These are phyloP conservation scores for Boletus subparvulus DNA, from an alignment of 768 basidiomycete species.

Conservation along the genomic window DNA sequence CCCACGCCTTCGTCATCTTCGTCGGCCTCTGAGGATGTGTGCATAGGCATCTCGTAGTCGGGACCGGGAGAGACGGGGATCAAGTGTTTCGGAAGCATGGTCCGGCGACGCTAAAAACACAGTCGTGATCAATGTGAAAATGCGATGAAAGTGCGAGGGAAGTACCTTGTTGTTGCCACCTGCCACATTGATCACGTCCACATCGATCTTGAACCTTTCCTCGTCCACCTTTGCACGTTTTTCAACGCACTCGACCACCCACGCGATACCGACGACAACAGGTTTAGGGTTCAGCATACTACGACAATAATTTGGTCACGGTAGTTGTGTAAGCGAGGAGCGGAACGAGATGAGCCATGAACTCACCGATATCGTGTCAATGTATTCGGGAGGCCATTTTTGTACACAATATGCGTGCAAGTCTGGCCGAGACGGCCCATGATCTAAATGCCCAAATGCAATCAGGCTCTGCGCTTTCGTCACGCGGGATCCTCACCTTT, in stretches of 20 bases:
- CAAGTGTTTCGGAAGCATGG: constrained; percentile 67
- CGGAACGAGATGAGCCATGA: neutral
- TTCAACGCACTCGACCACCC: constrained; percentile 88
- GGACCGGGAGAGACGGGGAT: constrained; percentile 31
- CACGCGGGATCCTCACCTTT: constrained; percentile 47
- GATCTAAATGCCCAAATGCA: constrained; percentile 41
- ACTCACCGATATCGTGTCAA: constrained; percentile 66
- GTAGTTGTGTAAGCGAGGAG: neutral
- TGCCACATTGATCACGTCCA: constrained; percentile 56
- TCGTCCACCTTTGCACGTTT: constrained; percentile 64
- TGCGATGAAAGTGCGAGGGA: neutral
- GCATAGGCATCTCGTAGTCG: constrained; percentile 1
- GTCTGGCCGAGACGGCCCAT: constrained; percentile 64
- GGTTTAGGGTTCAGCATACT: constrained; percentile 71
- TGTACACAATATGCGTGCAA: constrained; percentile 84
- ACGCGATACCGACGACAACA: constrained; percentile 76
- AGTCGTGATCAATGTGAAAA: neutral
- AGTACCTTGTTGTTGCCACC: constrained; percentile 64
- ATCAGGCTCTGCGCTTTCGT: neutral
- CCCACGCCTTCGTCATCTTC: constrained; percentile 34
- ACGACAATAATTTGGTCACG: neutral
- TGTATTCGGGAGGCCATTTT: constrained; percentile 77
- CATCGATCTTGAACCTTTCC: constrained; percentile 59
- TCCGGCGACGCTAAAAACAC: constrained; percentile 61
- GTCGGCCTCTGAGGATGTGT: constrained; percentile 29